Conservation (phyloP, 2,329 filamentous ascomycete species). For the Pestalotiopsis sp. region DNA sequence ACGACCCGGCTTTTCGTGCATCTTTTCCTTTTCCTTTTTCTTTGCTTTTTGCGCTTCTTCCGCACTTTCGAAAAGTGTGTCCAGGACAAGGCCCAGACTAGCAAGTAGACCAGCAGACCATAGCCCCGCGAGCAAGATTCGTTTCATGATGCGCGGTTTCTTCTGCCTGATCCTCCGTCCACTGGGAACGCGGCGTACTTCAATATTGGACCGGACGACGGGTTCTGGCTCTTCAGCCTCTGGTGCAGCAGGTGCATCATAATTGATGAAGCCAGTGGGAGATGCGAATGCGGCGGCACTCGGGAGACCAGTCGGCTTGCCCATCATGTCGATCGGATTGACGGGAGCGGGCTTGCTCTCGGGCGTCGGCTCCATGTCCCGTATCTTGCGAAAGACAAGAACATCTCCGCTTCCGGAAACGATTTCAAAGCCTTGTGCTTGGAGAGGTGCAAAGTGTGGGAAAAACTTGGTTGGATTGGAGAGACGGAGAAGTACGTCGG, state of each 20-base stretch:
- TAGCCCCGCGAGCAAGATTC: constrained; percentile 54
- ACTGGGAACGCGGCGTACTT: constrained; percentile 49
- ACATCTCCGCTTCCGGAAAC: constrained; percentile 65
- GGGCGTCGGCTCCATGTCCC: constrained; percentile 30
- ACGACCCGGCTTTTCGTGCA: constrained; percentile 42
- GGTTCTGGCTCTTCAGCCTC: constrained; percentile 35
- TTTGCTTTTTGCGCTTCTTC: too few relatives aligned
- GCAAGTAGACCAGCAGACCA: constrained; percentile 58
- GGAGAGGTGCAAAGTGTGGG: constrained; percentile 61
- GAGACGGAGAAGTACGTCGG: constrained; percentile 62
- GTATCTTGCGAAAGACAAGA: constrained; percentile 68
- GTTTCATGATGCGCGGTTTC: constrained; percentile 47
- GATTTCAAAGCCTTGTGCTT: constrained; percentile 67
- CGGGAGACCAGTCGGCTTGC: constrained; percentile 40
- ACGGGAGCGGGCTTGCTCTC: constrained; percentile 31
- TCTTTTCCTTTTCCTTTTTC: too few relatives aligned
- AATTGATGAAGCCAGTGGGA: constrained; percentile 68
- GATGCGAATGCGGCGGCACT: constrained; percentile 63
- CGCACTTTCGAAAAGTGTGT: too few relatives aligned
- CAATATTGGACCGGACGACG: constrained; percentile 45
- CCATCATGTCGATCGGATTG: constrained; percentile 65
- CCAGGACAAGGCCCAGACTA: too few relatives aligned
- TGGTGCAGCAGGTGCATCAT: constrained; percentile 46
- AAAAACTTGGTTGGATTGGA: constrained; percentile 68
- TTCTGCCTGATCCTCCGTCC: constrained; percentile 38